These are phyloP conservation scores for Myxozyma neglecta DNA, from an alignment of 805 yeast genomes.

Conservation along the genomic window DNA sequence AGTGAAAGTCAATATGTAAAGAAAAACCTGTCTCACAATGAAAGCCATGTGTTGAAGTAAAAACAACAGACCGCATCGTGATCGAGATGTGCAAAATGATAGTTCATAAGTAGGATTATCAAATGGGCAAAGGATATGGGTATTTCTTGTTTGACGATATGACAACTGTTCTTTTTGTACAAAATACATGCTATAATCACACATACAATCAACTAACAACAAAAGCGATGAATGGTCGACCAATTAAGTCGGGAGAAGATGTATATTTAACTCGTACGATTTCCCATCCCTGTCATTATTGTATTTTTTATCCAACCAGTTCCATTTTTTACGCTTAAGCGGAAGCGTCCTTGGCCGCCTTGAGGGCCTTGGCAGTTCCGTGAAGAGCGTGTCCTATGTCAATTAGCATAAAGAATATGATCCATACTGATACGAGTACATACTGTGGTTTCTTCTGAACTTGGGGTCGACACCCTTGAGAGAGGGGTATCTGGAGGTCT, in stretches of 20 bases:
- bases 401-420: not conserved
- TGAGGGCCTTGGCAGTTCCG: conserved; percentile 90
- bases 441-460: conserved; percentile 97
- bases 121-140: no score
- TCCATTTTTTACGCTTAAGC: conserved; percentile 7
- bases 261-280: not conserved
- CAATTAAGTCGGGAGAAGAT: not conserved
- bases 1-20: conserved; percentile 8
- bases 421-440: not conserved
- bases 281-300: not conserved
- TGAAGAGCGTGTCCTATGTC: conserved; percentile 70
- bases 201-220: not conserved
- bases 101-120: not conserved
- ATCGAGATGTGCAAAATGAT: conserved; percentile 6
- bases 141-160: not conserved
- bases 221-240: not conserved
- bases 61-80: conserved; percentile 2
- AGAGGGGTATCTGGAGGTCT: conserved; percentile 96
- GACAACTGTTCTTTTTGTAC: conserved; percentile 4
- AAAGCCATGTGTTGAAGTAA: not conserved
- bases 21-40: conserved; percentile 1
- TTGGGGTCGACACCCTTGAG: conserved; percentile 98
- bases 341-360: conserved; percentile 21
- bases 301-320: not conserved
- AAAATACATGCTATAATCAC: conserved; percentile 9